Conservation (phyloP, 2,329 filamentous ascomycete species). For the Fusarium piperis region DNA sequence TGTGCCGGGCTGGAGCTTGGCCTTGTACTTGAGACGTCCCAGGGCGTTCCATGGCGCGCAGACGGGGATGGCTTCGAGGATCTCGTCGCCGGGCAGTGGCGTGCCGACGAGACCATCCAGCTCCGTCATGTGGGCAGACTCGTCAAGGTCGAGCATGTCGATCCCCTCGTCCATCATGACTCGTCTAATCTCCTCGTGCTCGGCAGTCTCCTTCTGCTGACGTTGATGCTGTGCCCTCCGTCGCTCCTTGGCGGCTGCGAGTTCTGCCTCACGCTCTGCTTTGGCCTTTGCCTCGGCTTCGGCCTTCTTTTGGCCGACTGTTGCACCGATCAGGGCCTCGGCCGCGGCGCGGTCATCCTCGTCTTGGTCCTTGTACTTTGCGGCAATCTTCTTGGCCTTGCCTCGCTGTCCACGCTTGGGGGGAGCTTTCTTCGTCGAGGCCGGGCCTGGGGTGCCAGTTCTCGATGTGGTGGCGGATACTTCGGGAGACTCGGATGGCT, state of each 20-base stretch:
- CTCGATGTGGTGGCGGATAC: slow-evolving; percentile 17
- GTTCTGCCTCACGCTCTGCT: slow-evolving; percentile 73
- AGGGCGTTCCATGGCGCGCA: slow-evolving; percentile 74
- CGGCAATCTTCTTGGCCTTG: slow-evolving; percentile 87
- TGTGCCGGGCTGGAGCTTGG: slow-evolving; percentile 89
- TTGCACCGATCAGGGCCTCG: slow-evolving; percentile 85
- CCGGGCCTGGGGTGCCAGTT: slow-evolving; percentile 19
- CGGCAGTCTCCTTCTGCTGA: slow-evolving; percentile 78
- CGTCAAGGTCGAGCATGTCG: slow-evolving; percentile 69
- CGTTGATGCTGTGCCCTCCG: slow-evolving; percentile 82
- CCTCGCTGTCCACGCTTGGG: slow-evolving; percentile 78
- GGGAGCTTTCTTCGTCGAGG: slow-evolving; percentile 51
- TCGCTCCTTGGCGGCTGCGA: slow-evolving; percentile 76
- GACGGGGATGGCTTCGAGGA: slow-evolving; percentile 72
- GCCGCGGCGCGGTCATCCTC: slow-evolving; percentile 89
- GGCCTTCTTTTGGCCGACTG: slow-evolving; percentile 71
- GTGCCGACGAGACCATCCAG: slow-evolving; percentile 81
- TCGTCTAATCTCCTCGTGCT: slow-evolving; percentile 76
- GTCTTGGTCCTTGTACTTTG: slow-evolving; percentile 93
- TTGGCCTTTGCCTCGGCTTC: slow-evolving; percentile 76
- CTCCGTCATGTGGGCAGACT: slow-evolving; percentile 61
- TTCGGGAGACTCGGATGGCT: slow-evolving; percentile 30
- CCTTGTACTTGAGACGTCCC: slow-evolving; percentile 86
- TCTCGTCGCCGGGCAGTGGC: slow-evolving; percentile 83
- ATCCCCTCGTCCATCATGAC: slow-evolving; percentile 67